These are phyloP conservation scores for Globisporangium emineosum DNA, from an alignment of 352 stramenopile genomes.

Conservation along the genomic window DNA sequence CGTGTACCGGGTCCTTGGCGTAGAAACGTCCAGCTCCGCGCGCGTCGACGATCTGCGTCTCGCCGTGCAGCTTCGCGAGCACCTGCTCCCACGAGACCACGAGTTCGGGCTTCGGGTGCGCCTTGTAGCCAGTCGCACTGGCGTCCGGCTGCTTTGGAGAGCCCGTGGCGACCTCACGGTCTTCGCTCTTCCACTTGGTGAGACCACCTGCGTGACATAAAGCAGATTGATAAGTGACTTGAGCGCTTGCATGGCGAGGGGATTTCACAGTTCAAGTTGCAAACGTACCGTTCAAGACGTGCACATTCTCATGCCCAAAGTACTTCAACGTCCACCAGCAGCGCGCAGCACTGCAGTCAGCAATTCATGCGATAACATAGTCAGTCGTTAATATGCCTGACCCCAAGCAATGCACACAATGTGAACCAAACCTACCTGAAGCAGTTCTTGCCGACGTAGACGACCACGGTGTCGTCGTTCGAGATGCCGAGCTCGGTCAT, in stretches of 20 bases:
- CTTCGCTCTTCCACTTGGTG: slow-evolving; percentile 68
- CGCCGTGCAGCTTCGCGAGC: slow-evolving; percentile 46
- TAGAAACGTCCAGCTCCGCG: slow-evolving; percentile 86
- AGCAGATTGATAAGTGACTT: neutral
- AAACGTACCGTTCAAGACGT: slow-evolving; percentile 80
- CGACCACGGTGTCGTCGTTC: slow-evolving; percentile 68
- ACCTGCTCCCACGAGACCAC: slow-evolving; percentile 62
- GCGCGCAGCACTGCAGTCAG: slow-evolving; percentile 45
- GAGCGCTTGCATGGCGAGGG: neutral
- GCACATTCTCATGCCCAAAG: slow-evolving; percentile 85
- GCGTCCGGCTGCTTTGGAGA: slow-evolving; percentile 26
- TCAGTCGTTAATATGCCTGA: too few relatives aligned
- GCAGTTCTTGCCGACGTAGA: slow-evolving; percentile 81
- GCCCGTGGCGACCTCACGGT: slow-evolving; percentile 36
- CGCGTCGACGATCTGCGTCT: slow-evolving; percentile 90
- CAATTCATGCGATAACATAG: neutral
- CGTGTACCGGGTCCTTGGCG: slow-evolving; percentile 70
- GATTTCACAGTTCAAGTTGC: neutral
- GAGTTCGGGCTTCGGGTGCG: slow-evolving; percentile 42
- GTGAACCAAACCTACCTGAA: slow-evolving; percentile 50
- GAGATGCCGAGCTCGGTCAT: slow-evolving; percentile 66
- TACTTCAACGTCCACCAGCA: slow-evolving; percentile 91
- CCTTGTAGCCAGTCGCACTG: slow-evolving; percentile 35
- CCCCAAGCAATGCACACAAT: neutral
- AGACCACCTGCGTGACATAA: slow-evolving; percentile 38